Evolutionary conservation across 148 eudicot genomes (phyloP), one percentile per base, ranked within the genome.

Genomic region (Camellia sinensis): DNA sequence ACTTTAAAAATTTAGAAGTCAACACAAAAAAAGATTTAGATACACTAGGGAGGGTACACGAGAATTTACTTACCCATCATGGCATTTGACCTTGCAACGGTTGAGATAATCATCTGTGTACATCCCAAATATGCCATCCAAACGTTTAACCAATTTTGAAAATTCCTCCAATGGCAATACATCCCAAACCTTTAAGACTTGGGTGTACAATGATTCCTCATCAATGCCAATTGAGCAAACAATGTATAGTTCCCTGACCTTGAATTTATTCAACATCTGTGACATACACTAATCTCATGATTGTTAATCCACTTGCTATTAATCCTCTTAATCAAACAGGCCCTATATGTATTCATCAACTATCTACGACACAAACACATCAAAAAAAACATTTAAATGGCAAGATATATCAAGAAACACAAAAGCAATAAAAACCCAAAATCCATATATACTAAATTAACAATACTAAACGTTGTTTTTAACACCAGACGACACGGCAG

Each of bases 161-260:
- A 88, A 80, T 50, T 79, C 80, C 67, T 71, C 78, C 37, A 84
- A 77, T 57, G 84, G 86, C 76, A 88, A 50, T 48, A 88, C 50
- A 74, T 88, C 91, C 91, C 91, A 88, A 6, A 86, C 77, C 76
- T 86, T 88, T 40, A 88, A 78, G 18, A 86, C 74, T 52, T 88
- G 91, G n/a, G n/a, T n/a, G 8, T 76, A 76, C 29, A 17, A 29
- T 12, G 53, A 56, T 22, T 79, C 85, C 76, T 62, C 74, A 7
- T 45, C 61, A 5, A 88, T 79, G 56, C 84, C 91, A 63, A 80
- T 81, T 68, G 91, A 80, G 78, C 85, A 88, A 22, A 88, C 81
- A 56, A 88, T 43, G 73, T 44, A 84, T 3, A 73, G 71, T 13
- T 74, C 71, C 37, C 72, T 79, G 70, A 88, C 86, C 78, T 74